Percentiles rank a stretch among this genome's conserved stretches.
Conservation (phyloP, 2,329 filamentous ascomycete genomes). For the Karstenula rhodostoma region DNA sequence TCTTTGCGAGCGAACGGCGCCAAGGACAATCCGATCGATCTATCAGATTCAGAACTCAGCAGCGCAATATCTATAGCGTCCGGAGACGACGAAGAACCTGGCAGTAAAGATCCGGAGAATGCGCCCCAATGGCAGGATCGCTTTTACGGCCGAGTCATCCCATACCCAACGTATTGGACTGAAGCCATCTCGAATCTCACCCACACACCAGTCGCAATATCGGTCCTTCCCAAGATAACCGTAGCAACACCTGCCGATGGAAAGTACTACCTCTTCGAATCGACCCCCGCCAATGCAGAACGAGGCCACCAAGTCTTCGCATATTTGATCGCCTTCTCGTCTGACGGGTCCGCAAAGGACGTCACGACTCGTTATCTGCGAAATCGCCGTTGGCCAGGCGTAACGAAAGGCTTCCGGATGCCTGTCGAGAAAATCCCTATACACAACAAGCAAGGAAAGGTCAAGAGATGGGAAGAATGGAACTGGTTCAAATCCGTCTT, state of each 20-base stretch:
- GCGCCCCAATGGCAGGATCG: constrained; percentile 50
- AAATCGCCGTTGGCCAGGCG: constrained; percentile 81
- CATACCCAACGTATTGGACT: constrained; percentile 91
- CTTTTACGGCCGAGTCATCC: constrained; percentile 76
- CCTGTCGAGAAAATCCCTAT: constrained; percentile 81
- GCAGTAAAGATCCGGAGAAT: constrained; percentile 59
- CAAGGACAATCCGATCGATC: constrained; percentile 51
- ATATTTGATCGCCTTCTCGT: constrained; percentile 83
- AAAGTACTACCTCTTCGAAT: constrained; percentile 72
- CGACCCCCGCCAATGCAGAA: constrained; percentile 83
- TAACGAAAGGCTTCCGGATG: constrained; percentile 85
- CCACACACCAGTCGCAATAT: constrained; percentile 79
- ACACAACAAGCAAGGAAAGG: constrained; percentile 78
- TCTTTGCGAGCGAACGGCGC: constrained; percentile 22
- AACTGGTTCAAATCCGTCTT: constrained; percentile 91
- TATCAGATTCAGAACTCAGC: constrained; percentile 60
- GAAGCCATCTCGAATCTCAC: constrained; percentile 86
- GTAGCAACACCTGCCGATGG: constrained; percentile 68
- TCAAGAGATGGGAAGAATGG: constrained; percentile 77
- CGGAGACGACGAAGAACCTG: constrained; percentile 56
- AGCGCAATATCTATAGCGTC: constrained; percentile 55
- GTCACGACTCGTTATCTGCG: constrained; percentile 92
- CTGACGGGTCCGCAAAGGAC: constrained; percentile 90
- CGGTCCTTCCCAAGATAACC: constrained; percentile 65
- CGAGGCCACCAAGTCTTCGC: constrained; percentile 88